A percentile compares a stretch with the other conserved stretches of the same genome.
Conservation (phyloP, 805 yeast genomes). For the Candida easanensis region DNA sequence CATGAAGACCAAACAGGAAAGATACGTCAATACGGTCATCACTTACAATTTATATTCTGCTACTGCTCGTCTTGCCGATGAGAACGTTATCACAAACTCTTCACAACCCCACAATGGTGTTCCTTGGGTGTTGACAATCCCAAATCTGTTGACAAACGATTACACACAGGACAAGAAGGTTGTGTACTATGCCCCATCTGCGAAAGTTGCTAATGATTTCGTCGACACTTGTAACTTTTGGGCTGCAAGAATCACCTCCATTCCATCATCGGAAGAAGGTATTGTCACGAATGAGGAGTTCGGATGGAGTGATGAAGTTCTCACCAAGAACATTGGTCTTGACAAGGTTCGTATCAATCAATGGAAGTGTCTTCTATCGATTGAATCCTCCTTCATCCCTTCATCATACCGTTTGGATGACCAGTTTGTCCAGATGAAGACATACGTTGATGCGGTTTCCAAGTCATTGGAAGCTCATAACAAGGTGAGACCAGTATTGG, state of each 20-base stretch:
- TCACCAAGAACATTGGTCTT: conserved; percentile 25
- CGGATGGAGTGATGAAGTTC: conserved; percentile 57
- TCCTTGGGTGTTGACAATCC: conserved; percentile 27
- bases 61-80: conserved; percentile 21
- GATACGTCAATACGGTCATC: conserved; percentile 18
- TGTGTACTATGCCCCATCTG: conserved; percentile 24
- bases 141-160: conserved; percentile 21
- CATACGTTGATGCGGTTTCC: conserved; percentile 39
- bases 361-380: conserved; percentile 27
- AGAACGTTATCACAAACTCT: conserved; percentile 23
- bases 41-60: conserved; percentile 28
- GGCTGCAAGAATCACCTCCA: conserved; percentile 82
- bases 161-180: conserved; percentile 21
- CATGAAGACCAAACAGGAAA: conserved; percentile 19
- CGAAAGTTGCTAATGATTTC: conserved; percentile 64
- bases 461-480: conserved; percentile 42
- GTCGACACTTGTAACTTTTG: conserved; percentile 83
- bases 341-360: conserved; percentile 17
- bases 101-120: conserved; percentile 17
- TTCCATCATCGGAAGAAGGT: conserved; percentile 67
- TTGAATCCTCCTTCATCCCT: conserved; percentile 29
- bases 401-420: conserved; percentile 30
- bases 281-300: conserved; percentile 72
- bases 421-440: conserved; percentile 39
- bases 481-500: conserved; percentile 34